Evolutionary conservation across 2,329 filamentous ascomycete genomes (phyloP), one percentile per base, ranked within the genome.

Genomic region (Hypocreales sp.): DNA sequence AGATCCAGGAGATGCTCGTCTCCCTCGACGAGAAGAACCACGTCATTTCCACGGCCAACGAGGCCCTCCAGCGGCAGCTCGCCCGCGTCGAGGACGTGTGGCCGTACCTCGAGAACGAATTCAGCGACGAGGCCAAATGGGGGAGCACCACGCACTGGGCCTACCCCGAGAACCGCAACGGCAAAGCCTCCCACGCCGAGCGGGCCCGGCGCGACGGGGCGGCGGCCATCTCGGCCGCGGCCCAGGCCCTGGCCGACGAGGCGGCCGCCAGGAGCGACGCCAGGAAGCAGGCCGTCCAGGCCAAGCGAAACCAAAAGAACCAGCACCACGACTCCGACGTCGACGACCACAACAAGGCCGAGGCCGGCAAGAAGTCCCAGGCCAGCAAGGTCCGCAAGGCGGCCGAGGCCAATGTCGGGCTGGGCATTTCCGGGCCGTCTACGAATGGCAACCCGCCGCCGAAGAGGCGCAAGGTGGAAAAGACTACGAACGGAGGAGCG

Each of bases 21-120:
- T 87, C 86, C 2, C 67, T 95, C 20, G 90, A 98, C 46, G 90
- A 98, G 56, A 98, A 98, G 57, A 93, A 94, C 40, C 86, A 94
- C 40, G 90, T 98, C 40, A 79, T 95, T 31, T 79, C 81, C 20
- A 92, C 87, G 11, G 87, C 90, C 29, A 90, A 87, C 42, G 81
- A 92, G 40, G 82, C 86, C 24, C 70, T 95, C 9, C 72, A 82
- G 38, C 81, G 80, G 46, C 84, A 94, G 45, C 65, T 94, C 20
- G 60, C 69, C 33, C 81, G 92, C 28, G 73, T 94, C 45, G 80
- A 93, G 47, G 77, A 80, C 40, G 77, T 92, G 18, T 92, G 80
- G 65, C 78, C 83, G 13, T 76, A 86, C 53, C 71, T 95, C 31
- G 79, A 92, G 37, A 63, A 67, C 33, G 90, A 98, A 51, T 82